phyloP scores from a whole-genome alignment of 2,329 filamentous ascomycete species.

The Fusarium sp. region DNA sequence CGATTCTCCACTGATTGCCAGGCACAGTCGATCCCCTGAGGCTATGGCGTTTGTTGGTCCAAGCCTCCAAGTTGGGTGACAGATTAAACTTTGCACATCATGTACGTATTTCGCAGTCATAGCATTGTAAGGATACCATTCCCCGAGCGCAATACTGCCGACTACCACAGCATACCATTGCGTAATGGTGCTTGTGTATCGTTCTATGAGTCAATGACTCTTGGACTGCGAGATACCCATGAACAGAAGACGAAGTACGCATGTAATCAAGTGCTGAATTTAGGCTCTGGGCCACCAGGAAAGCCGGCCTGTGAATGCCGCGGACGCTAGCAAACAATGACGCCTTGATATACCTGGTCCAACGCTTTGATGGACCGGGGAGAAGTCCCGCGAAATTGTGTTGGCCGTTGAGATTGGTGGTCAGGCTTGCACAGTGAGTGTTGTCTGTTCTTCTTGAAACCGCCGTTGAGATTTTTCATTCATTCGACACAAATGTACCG shows the following conservation, averaged over 20 bases:
- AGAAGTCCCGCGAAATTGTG: conserved; percentile 31
- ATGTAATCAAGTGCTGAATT: conserved; percentile 2
- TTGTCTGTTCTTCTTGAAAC: conserved; percentile 5
- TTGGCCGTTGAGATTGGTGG: not conserved
- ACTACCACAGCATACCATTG: conserved; percentile 11
- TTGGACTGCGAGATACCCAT: not conserved
- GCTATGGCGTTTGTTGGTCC: not conserved
- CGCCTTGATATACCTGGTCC: conserved; percentile 2
- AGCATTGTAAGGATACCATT: not conserved
- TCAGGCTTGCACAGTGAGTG: not conserved
- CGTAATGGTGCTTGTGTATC: conserved; percentile 9
- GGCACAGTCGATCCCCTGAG: conserved; percentile 6
- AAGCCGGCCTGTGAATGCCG: conserved; percentile 1
- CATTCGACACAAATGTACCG: not conserved
- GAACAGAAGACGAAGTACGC: not conserved
- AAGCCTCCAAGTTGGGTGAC: not conserved
- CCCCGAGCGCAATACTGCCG: not conserved
- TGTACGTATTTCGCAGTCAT: not conserved
- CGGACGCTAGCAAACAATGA: conserved; percentile 32
- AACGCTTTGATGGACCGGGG: conserved; percentile 26
- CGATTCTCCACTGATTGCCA: conserved; percentile 17
- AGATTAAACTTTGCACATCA: not conserved
- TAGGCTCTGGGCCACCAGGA: conserved; percentile 11
- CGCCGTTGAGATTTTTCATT: not conserved
- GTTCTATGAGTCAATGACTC: not conserved